phyloP scores from a whole-genome alignment of 2,329 filamentous ascomycete genomes.

The Aspergillus sp. region DNA sequence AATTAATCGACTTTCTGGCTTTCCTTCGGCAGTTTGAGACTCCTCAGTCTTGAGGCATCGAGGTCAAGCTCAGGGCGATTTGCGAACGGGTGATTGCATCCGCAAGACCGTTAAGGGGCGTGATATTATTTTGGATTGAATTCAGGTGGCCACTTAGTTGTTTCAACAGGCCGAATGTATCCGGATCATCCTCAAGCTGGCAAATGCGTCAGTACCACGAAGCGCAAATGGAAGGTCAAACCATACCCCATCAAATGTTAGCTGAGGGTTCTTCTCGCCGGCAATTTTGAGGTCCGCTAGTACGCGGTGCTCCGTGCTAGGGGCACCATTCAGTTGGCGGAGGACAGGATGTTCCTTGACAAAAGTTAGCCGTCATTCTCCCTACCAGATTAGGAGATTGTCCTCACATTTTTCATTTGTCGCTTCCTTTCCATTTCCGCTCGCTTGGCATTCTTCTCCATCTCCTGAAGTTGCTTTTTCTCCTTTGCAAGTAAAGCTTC shows the following conservation, averaged over 20 bases:
- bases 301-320: conserved; percentile 12
- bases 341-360: conserved; percentile 42
- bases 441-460: conserved; percentile 45
- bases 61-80: conserved; percentile 33
- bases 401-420: conserved; percentile 41
- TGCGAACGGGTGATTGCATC: conserved; percentile 41
- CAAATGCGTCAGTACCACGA: conserved; percentile 13
- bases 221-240: background rate
- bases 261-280: conserved; percentile 23
- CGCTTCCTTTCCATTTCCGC: conserved; percentile 40
- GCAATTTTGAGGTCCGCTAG: conserved; percentile 30
- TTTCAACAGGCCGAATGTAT: conserved; percentile 35
- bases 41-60: conserved; percentile 33
- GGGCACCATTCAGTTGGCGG: conserved; percentile 32
- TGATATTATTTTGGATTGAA: conserved; percentile 45
- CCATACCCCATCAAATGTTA: conserved; percentile 36
- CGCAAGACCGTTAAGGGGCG: conserved; percentile 35
- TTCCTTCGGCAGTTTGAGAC: background rate
- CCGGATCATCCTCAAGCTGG: conserved; percentile 40
- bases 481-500: conserved; percentile 43
- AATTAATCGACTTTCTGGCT: background rate
- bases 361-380: conserved; percentile 14
- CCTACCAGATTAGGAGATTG: background rate
- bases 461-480: conserved; percentile 39
- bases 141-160: conserved; percentile 45